Percentiles rank a stretch among this genome's conserved stretches.
phyloP scores from a whole-genome alignment of 2,329 filamentous ascomycete species.

The Cryphonectria parasitica region DNA sequence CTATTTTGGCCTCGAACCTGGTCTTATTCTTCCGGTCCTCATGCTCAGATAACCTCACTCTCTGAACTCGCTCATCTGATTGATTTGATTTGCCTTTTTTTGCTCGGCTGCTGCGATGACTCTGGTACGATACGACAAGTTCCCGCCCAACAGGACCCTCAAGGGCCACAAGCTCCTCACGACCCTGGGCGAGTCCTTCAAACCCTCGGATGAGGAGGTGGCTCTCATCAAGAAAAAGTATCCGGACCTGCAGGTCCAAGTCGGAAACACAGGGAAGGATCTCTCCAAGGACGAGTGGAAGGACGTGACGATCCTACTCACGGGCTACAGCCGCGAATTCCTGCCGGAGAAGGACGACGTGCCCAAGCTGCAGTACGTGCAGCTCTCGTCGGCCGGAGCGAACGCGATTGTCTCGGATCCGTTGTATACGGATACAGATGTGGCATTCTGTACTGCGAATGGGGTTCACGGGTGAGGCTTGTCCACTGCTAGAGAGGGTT shows the following conservation, averaged over 20 bases:
- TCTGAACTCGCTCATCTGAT: not conserved
- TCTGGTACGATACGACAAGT: slow-evolving; percentile 19
- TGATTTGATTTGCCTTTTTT: not conserved
- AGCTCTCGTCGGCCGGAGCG: slow-evolving; percentile 58
- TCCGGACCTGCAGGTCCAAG: slow-evolving; percentile 48
- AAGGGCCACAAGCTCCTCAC: slow-evolving; percentile 54
- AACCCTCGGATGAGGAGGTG: slow-evolving; percentile 40
- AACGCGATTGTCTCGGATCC: slow-evolving; percentile 52
- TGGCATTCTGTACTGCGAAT: slow-evolving; percentile 58
- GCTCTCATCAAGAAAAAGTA: slow-evolving; percentile 45
- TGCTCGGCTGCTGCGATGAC: slow-evolving; percentile 15
- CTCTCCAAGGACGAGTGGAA: slow-evolving; percentile 48
- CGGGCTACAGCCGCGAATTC: slow-evolving; percentile 45
- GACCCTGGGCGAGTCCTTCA: slow-evolving; percentile 37
- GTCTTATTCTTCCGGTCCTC: not conserved
- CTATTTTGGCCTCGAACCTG: not conserved
- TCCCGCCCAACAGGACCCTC: slow-evolving; percentile 43
- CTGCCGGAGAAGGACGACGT: slow-evolving; percentile 49
- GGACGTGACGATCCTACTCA: slow-evolving; percentile 49
- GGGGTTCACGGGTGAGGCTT: slow-evolving; percentile 58
- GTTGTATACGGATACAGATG: slow-evolving; percentile 53
- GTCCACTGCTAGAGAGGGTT: not conserved
- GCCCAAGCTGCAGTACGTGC: slow-evolving; percentile 55
- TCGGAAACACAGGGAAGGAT: slow-evolving; percentile 36
- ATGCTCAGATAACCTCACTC: not conserved